Conservation (phyloP, 768 basidiomycete species). For the Xanthoconium purpureum region DNA sequence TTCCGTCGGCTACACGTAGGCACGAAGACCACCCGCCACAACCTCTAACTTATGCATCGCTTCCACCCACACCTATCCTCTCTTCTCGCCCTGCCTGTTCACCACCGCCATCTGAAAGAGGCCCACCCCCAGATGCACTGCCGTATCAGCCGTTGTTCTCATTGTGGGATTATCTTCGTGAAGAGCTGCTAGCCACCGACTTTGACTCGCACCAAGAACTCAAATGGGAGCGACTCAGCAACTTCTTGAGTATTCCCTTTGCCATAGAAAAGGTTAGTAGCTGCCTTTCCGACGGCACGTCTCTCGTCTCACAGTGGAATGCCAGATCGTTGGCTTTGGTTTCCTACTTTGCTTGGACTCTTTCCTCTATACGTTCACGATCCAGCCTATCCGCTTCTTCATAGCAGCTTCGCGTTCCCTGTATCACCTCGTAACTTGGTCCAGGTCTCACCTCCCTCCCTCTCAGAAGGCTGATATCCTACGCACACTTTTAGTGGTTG, state of each 20-base stretch:
- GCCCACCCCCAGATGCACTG: conserved; percentile 14
- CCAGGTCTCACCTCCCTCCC: conserved; percentile 63
- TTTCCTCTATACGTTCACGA: conserved; percentile 96
- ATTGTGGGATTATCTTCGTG: conserved; percentile 87
- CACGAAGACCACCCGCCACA: conserved; percentile 18
- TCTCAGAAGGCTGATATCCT: conserved; percentile 92
- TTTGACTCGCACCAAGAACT: conserved; percentile 92
- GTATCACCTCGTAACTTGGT: conserved; percentile 46
- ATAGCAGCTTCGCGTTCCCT: conserved; percentile 61
- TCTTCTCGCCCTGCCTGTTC: conserved; percentile 39
- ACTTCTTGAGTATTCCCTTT: conserved; percentile 88
- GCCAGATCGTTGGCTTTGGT: conserved; percentile 86
- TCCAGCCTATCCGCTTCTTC: conserved; percentile 85
- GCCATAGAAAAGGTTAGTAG: conserved; percentile 87
- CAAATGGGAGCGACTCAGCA: conserved; percentile 95
- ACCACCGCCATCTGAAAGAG: conserved; percentile 20
- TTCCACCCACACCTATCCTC: conserved; percentile 70
- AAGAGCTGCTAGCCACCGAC: conserved; percentile 88
- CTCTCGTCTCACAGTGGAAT: conserved; percentile 2
- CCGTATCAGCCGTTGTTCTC: conserved; percentile 58
- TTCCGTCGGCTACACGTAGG: conserved; percentile 12
- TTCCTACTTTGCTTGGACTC: conserved; percentile 93
- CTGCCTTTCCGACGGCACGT: neutral
- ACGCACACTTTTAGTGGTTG: conserved; percentile 69
- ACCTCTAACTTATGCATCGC: conserved; percentile 63